A percentile compares a stretch with the other conserved stretches of the same genome.
Evolutionary conservation across 495 filamentous ascomycete species (phyloP).

Genomic region (Podospora didyma): DNA sequence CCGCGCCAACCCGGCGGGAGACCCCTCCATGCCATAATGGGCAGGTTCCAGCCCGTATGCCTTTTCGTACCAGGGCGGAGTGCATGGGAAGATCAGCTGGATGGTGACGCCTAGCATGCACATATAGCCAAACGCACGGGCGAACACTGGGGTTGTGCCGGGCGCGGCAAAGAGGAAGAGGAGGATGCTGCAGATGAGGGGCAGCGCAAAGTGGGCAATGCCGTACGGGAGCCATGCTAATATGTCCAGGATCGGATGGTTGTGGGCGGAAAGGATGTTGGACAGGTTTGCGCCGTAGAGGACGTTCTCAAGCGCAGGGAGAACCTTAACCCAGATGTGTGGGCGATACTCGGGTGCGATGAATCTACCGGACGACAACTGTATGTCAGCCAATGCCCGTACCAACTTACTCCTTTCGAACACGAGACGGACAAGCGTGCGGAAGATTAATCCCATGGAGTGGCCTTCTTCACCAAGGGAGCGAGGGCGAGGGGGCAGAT

Average conservation of each 20-base stretch:
- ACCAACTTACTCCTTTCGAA: background rate
- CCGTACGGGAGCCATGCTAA: slow-evolving; percentile 94
- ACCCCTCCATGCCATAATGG: slow-evolving; percentile 84
- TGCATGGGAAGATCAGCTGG: slow-evolving; percentile 87
- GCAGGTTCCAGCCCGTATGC: slow-evolving; percentile 79
- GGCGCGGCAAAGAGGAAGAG: slow-evolving; percentile 88
- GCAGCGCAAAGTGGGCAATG: slow-evolving; percentile 79
- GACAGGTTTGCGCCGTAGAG: slow-evolving; percentile 93
- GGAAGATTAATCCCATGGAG: no score
- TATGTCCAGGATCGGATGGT: slow-evolving; percentile 72
- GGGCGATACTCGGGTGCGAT: slow-evolving; percentile 80
- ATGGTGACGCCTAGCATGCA: slow-evolving; percentile 80
- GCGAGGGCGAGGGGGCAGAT: no score
- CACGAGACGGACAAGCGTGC: background rate
- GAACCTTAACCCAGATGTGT: slow-evolving; percentile 88
- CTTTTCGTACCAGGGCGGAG: slow-evolving; percentile 94
- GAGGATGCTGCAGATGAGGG: slow-evolving; percentile 65
- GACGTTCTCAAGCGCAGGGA: slow-evolving; percentile 95
- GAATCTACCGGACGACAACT: slow-evolving; percentile 41
- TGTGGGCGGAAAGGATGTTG: slow-evolving; percentile 89
- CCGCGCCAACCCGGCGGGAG: slow-evolving; percentile 81
- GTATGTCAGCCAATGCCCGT: background rate
- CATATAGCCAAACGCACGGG: slow-evolving; percentile 85
- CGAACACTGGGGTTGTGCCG: slow-evolving; percentile 78
- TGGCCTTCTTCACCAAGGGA: no score